Conservation (phyloP, 2,329 filamentous ascomycete genomes). For the Leptographium wingfieldii region DNA sequence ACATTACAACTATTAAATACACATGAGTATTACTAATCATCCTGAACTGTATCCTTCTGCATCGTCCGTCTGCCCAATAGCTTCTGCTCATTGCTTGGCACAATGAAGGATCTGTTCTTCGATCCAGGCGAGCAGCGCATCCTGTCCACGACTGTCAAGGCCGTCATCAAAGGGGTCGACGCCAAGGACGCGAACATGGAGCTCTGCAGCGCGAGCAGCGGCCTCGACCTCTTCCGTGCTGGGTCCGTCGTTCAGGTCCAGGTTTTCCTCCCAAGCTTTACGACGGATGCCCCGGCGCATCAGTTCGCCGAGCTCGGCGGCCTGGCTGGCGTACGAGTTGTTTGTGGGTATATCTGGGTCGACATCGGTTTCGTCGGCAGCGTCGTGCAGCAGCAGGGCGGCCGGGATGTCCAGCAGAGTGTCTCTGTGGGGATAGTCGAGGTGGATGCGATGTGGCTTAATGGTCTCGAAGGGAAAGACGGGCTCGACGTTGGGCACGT, state of each 20-base stretch:
- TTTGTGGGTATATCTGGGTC: slow-evolving; percentile 7
- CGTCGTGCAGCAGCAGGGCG: slow-evolving; percentile 34
- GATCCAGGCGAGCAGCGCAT: slow-evolving; percentile 7
- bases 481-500: not conserved
- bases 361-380: not conserved
- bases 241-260: slow-evolving; percentile 21
- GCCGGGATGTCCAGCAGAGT: slow-evolving; percentile 38
- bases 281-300: slow-evolving; percentile 37
- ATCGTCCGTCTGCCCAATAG: too few relatives aligned
- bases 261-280: slow-evolving; percentile 30
- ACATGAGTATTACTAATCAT: not conserved
- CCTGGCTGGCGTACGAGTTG: slow-evolving; percentile 35
- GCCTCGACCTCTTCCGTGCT: not conserved
- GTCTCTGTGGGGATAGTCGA: slow-evolving; percentile 34
- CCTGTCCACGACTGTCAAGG: not conserved
- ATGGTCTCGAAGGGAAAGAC: slow-evolving; percentile 2
- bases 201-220: slow-evolving; percentile 13
- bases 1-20: too few relatives aligned
- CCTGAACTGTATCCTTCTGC: too few relatives aligned
- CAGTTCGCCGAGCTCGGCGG: slow-evolving; percentile 29
- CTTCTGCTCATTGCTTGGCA: not conserved
- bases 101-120: not conserved
- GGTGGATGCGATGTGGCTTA: slow-evolving; percentile 4
- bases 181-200: slow-evolving; percentile 26
- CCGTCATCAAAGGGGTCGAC: slow-evolving; percentile 14